These are phyloP conservation scores for Cenchrus fungigraminus DNA, from an alignment of 176 grass and related monocot genomes.

Conservation along the genomic window DNA sequence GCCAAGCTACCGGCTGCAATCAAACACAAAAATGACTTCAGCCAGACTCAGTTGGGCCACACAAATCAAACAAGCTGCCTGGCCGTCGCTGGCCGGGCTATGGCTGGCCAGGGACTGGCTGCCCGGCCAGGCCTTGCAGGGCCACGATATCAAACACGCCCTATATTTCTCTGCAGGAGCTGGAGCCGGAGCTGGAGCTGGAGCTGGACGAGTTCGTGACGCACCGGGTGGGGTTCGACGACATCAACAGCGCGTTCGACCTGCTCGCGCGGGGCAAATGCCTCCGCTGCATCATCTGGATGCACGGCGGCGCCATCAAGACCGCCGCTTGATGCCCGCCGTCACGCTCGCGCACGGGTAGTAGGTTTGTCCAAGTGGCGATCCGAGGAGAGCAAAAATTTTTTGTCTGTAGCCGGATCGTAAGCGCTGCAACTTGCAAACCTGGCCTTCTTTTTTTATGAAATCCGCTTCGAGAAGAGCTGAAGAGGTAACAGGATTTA, in stretches of 20 bases:
- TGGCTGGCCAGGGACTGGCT: too few relatives aligned
- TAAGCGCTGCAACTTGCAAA: background rate
- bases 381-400: too few relatives aligned
- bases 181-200: slow-evolving; percentile 43
- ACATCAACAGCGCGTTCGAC: slow-evolving; percentile 61
- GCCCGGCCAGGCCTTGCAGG: too few relatives aligned
- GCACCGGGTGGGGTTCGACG: slow-evolving; percentile 53
- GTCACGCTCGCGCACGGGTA: too few relatives aligned
- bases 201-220: slow-evolving; percentile 58
- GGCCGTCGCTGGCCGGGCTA: too few relatives aligned
- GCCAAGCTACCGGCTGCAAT: too few relatives aligned
- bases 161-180: slow-evolving; percentile 33
- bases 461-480: background rate
- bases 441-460: background rate
- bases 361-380: too few relatives aligned
- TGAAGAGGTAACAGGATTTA: background rate
- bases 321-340: background rate
- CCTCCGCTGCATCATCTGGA: slow-evolving; percentile 62
- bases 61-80: too few relatives aligned
- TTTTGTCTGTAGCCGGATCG: too few relatives aligned
- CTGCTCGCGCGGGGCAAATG: slow-evolving; percentile 50
- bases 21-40: too few relatives aligned
- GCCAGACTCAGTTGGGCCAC: too few relatives aligned
- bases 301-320: slow-evolving; percentile 33
- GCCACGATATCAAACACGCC: too few relatives aligned